phyloP scores from a whole-genome alignment of 1,284 basidiomycete genomes.

The Spongispora temasekensis region DNA sequence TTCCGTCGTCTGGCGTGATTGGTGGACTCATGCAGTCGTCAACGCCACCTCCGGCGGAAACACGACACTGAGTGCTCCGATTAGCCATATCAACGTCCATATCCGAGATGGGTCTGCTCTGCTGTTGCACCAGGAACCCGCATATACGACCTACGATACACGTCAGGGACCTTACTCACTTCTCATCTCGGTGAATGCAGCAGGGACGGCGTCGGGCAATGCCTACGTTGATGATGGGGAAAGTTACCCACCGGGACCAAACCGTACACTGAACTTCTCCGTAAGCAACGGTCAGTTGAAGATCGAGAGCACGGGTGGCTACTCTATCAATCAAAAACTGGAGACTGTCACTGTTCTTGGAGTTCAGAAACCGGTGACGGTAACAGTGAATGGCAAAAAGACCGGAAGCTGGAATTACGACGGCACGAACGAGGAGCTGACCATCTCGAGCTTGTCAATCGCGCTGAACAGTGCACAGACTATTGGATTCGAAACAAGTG shows the following conservation, averaged over 20 bases:
- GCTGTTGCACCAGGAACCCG: slow-evolving; percentile 48
- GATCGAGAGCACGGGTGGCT: slow-evolving; percentile 45
- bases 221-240: slow-evolving; percentile 60
- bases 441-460: slow-evolving; percentile 30
- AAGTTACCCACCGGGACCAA: slow-evolving; percentile 52
- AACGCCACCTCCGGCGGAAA: slow-evolving; percentile 36
- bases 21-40: slow-evolving; percentile 66
- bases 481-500: too few species aligned
- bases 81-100: slow-evolving; percentile 73
- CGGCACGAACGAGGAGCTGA: slow-evolving; percentile 35
- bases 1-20: slow-evolving; percentile 70
- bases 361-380: slow-evolving; percentile 37
- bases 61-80: slow-evolving; percentile 49
- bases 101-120: slow-evolving; percentile 49
- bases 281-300: slow-evolving; percentile 35
- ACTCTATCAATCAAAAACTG: slow-evolving; percentile 44
- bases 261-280: slow-evolving; percentile 45
- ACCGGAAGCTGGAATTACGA: slow-evolving; percentile 40
- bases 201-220: slow-evolving; percentile 46
- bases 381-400: slow-evolving; percentile 35
- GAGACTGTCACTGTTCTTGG: slow-evolving; percentile 52
- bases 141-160: slow-evolving; percentile 53
- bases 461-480: too few species aligned
- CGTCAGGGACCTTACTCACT: slow-evolving; percentile 46
- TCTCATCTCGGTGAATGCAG: slow-evolving; percentile 45